Evolutionary conservation across 768 basidiomycete genomes (phyloP), one percentile per base, ranked within the genome.

Genomic region (Mycena indigotica): DNA sequence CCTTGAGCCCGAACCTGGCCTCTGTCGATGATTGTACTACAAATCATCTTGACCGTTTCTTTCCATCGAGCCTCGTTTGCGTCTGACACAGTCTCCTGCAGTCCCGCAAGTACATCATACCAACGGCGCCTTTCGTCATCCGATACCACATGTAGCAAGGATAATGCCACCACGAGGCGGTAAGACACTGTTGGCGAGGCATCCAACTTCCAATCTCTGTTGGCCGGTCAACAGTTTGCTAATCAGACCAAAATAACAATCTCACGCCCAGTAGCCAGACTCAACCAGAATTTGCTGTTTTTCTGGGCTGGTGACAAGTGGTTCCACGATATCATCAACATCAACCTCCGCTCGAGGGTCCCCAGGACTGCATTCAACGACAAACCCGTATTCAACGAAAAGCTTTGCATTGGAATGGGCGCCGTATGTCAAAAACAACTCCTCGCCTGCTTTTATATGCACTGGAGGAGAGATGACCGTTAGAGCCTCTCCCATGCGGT

Each of bases 371-470:
- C 75, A 63, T 16, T 60, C 26, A 61, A 81, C 79, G 28, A 89
- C 80, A 69, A 98, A 98, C 0, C 95, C 96, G 71, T 98, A 98
- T 69, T 98, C 96, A 21, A 86, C 79, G 67, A 95, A 89, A 23
- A 98, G 70, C 3, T 81, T 87, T 39, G 81, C 78, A 61, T 94
- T 95, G 24, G 85, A 73, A 71, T 96, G 95, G 5, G 75, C 68
- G 0, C 94, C 95, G 64, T 98, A 98, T 50, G 81, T 82, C 56
- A 98, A 77, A 40, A 81, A 82, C 2, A 97, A 71, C 66, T 98
- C 90, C 26, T 88, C 80, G 16, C 82, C 85, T 45, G 73, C 60
- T 26, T 68, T 71, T 0, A 70, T 67, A 3, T 61, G 57, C 24
- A 77, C 69, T 21, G 75, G 68, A 3, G 85, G 81, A 13, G 87